phyloP scores from a whole-genome alignment of 257 asterid genomes.

The Primulina tabacum region DNA sequence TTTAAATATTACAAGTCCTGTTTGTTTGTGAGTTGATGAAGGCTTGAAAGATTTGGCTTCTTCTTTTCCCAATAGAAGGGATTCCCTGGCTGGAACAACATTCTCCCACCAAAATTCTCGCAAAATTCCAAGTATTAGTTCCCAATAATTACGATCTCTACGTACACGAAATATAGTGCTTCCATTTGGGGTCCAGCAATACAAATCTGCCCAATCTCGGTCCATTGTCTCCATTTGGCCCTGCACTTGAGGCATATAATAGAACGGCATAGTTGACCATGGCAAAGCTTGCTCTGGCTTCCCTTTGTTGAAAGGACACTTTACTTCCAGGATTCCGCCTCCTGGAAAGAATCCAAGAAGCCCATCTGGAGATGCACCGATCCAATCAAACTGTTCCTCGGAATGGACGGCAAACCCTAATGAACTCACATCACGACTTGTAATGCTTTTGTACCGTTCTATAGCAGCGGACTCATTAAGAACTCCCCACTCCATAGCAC shows the following conservation, averaged over 20 bases:
- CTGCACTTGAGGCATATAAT: slow-evolving; percentile 97
- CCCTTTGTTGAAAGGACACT: slow-evolving; percentile 92
- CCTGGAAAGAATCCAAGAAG: slow-evolving; percentile 57
- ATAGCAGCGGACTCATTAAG: slow-evolving; percentile 75
- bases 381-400: slow-evolving; percentile 63
- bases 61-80: slow-evolving; percentile 53
- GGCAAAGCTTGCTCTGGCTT: slow-evolving; percentile 80
- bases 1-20: slow-evolving; percentile 63
- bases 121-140: slow-evolving; percentile 57
- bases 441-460: slow-evolving; percentile 80
- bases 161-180: slow-evolving; percentile 74
- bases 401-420: slow-evolving; percentile 76
- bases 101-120: slow-evolving; percentile 97
- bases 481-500: slow-evolving; percentile 97
- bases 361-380: slow-evolving; percentile 98
- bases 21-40: slow-evolving; percentile 57
- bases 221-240: slow-evolving; percentile 98
- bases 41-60: slow-evolving; percentile 71
- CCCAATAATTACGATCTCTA: slow-evolving; percentile 76
- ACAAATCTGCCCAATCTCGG: slow-evolving; percentile 87
- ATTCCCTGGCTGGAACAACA: slow-evolving; percentile 83
- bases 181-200: slow-evolving; percentile 94
- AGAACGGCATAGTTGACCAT: slow-evolving; percentile 74
- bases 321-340: slow-evolving; percentile 90
- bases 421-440: slow-evolving; percentile 71